Evolutionary conservation across 192 early-diverging fungal genomes (phyloP).

Genomic region (Fimicolochytrium jonesii): DNA sequence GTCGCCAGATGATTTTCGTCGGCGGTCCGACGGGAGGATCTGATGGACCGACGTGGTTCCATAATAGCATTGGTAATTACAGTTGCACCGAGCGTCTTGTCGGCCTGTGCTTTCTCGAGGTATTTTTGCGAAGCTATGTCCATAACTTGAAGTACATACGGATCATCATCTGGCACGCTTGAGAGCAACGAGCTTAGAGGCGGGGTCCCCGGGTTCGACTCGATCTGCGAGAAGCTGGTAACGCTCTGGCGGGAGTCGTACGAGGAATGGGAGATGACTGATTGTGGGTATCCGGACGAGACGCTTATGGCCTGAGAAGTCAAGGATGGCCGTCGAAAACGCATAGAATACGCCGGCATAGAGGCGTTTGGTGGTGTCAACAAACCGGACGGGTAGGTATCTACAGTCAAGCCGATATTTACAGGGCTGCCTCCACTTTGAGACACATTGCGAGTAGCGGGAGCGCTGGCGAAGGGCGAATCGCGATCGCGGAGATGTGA

Average conservation of each 20-base stretch:
- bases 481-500: neutral
- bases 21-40: too few species aligned
- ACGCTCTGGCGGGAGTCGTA: neutral
- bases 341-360: too few species aligned
- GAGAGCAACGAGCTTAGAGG: neutral
- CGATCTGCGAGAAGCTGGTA: neutral
- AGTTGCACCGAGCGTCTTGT: neutral
- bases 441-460: neutral
- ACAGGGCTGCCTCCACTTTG: neutral
- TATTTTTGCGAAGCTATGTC: constrained; percentile 13
- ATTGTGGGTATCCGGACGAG: neutral
- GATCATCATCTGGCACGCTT: constrained; percentile 8
- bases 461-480: neutral
- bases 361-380: neutral
- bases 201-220: neutral
- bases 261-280: neutral
- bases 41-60: too few species aligned
- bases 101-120: constrained; percentile 10
- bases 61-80: too few species aligned
- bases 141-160: constrained; percentile 13
- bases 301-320: neutral
- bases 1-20: too few species aligned
- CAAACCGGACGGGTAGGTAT: neutral
- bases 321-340: neutral
- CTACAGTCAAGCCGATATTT: neutral